Evolutionary conservation across 2,329 filamentous ascomycete genomes (phyloP), one percentile per base, ranked within the genome.

Genomic region (Xylogone sp.): DNA sequence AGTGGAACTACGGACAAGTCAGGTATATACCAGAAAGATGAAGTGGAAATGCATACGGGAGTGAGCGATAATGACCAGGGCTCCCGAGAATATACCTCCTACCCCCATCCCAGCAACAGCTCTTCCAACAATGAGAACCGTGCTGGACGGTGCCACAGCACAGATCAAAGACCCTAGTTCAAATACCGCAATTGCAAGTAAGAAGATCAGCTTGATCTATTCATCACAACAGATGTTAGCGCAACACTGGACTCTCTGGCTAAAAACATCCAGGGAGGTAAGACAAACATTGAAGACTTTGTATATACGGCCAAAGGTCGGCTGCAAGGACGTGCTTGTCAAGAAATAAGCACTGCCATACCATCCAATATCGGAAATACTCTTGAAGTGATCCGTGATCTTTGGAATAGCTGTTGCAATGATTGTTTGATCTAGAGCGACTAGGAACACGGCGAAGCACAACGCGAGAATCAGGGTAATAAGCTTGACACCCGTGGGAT

Each of bases 131-230:
- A 84, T 83, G 46, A 84, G 72, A 68, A 77, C 77, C 0, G 65
- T 58, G 0, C 76, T 78, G 12, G 69, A 76, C 1, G 61, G 66
- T 0, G 80, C 74, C 50, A 72, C 56, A 50, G 67, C 81, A 50
- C 79, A 83, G 19, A 84, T 63, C 2, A 79, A 58, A 0, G 75
- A 80, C 2, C 81, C 81, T 1, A 82, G 21, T 58, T 83, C 78
- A 55, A 84, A 84, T 24, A 81, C 50, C 24, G 66, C 56, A 27
- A 84, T 67, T 34, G 56, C 56, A 8, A 45, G 29, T 13, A 60
- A 48, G 19, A 49, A 58, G 16, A 51, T 50, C 21, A 21, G 53
- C 50, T 58, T 66, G 10, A 56, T 18, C 34, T 39, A 4, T 39
- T 13, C 12, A 18, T 39, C 4, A 18, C 34, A 18, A 16, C n/a